Evolutionary conservation across 2,329 filamentous ascomycete species (phyloP).

Genomic region (Elsinoe arachidis): DNA sequence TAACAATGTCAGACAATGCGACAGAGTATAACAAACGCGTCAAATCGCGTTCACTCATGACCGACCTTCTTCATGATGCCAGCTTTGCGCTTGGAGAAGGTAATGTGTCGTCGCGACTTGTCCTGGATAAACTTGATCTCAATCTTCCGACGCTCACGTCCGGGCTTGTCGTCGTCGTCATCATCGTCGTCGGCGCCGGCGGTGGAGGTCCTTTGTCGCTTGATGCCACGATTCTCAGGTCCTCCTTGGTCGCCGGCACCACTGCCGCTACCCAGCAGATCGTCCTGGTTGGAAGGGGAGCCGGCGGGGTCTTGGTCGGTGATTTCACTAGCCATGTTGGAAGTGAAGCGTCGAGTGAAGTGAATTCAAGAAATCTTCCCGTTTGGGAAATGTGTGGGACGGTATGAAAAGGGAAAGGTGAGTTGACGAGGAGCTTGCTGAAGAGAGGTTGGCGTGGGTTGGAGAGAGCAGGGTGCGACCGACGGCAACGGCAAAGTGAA

Average conservation of each 20-base stretch:
- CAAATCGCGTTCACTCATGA: constrained; percentile 22
- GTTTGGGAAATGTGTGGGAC: constrained; percentile 12
- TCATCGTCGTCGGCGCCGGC: constrained; percentile 73
- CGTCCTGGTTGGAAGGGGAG: constrained; percentile 43
- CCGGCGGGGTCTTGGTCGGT: constrained; percentile 44
- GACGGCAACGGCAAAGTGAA: constrained; percentile 7
- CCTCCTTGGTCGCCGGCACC: constrained; percentile 28
- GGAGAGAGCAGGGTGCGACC: constrained; percentile 5
- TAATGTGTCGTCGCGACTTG: constrained; percentile 98
- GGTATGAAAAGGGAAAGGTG: constrained; percentile 6
- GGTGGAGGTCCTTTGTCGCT: constrained; percentile 67
- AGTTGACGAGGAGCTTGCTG: not conserved
- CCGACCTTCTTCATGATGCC: constrained; percentile 99
- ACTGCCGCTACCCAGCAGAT: constrained; percentile 60
- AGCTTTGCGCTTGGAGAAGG: constrained; percentile 98
- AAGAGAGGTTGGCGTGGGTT: constrained; percentile 2
- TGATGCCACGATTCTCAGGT: constrained; percentile 66
- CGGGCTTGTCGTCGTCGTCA: constrained; percentile 94
- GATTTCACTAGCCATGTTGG: constrained; percentile 36
- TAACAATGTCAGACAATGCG: constrained; percentile 32
- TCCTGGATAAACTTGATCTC: constrained; percentile 99
- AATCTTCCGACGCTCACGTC: constrained; percentile 97
- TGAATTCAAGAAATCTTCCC: constrained; percentile 8
- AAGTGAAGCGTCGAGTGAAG: constrained; percentile 8
- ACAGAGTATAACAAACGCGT: constrained; percentile 11